These are phyloP conservation scores for Quercus glauca DNA, from an alignment of 306 rosid genomes.

Conservation along the genomic window DNA sequence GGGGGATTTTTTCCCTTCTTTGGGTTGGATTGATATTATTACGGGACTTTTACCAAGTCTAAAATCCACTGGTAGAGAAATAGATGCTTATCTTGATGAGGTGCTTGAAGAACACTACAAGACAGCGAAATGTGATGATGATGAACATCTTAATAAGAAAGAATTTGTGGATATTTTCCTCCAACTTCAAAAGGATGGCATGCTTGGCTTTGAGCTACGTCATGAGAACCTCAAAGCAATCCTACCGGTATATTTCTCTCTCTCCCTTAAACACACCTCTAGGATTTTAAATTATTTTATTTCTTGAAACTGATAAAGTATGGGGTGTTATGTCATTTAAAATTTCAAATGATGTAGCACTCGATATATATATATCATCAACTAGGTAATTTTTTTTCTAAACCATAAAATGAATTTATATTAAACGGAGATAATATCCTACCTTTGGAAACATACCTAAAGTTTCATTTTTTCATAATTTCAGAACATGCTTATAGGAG, in stretches of 20 bases:
- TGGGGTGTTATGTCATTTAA: too few relatives aligned
- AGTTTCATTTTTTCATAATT: neutral
- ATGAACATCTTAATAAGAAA: neutral
- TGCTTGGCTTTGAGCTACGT: conserved; percentile 17
- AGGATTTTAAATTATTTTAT: too few relatives aligned
- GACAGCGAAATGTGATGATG: neutral
- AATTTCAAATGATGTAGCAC: too few relatives aligned
- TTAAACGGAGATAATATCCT: neutral
- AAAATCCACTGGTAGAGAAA: neutral
- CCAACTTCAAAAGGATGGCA: conserved; percentile 20
- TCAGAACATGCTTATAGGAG: conserved; percentile 25
- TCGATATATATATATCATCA: too few relatives aligned
- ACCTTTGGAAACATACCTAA: conserved; percentile 3
- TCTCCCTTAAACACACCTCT: neutral
- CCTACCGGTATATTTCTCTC: conserved; percentile 1
- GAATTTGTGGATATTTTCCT: conserved; percentile 35
- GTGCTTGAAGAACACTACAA: neutral
- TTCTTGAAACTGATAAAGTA: too few relatives aligned
- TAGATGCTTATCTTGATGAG: neutral
- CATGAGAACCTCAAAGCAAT: conserved; percentile 15
- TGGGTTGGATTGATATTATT: neutral
- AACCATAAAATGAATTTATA: too few relatives aligned
- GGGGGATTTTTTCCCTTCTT: conserved; percentile 1
- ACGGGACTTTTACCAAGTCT: neutral
- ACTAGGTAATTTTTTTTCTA: neutral